Percentiles rank a stretch among this genome's conserved stretches.
Conservation (phyloP, 345 rosid genomes). For the Lagerstroemia speciosa region DNA sequence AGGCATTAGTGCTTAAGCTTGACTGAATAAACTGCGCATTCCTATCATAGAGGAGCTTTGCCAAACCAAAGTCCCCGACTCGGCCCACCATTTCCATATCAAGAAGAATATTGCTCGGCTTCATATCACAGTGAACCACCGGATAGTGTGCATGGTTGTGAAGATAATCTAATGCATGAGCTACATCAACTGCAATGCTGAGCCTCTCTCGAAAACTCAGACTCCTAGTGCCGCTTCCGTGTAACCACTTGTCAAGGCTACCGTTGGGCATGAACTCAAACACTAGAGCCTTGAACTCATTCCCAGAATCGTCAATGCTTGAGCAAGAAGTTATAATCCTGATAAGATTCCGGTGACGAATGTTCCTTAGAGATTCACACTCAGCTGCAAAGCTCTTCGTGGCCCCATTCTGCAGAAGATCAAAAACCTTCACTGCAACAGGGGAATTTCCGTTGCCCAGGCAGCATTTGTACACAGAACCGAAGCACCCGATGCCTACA, state of each 20-base stretch:
- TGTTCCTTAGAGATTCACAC: slow-evolving; percentile 29
- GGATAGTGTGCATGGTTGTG: slow-evolving; percentile 15
- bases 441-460: slow-evolving; percentile 1
- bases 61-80: slow-evolving; percentile 30
- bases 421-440: slow-evolving; percentile 24
- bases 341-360: slow-evolving; percentile 43
- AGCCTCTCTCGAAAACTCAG: slow-evolving; percentile 26
- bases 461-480: slow-evolving; percentile 25
- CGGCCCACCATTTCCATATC: slow-evolving; percentile 18
- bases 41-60: slow-evolving; percentile 14
- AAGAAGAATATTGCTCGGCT: slow-evolving; percentile 45
- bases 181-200: slow-evolving; percentile 24
- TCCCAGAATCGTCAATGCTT: slow-evolving; percentile 33
- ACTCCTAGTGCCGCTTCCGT: slow-evolving; percentile 11
- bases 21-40: not conserved
- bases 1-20: slow-evolving; percentile 14
- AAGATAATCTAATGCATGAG: slow-evolving; percentile 23
- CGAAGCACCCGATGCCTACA: slow-evolving; percentile 26
- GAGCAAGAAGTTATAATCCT: slow-evolving; percentile 42
- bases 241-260: slow-evolving; percentile 36
- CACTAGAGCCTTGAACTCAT: slow-evolving; percentile 43
- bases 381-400: slow-evolving; percentile 37
- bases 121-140: slow-evolving; percentile 30
- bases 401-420: slow-evolving; percentile 30
- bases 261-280: slow-evolving; percentile 42